Evolutionary conservation across 1,284 basidiomycete species (phyloP).

Genomic region (Fistulinella cinereoalba): DNA sequence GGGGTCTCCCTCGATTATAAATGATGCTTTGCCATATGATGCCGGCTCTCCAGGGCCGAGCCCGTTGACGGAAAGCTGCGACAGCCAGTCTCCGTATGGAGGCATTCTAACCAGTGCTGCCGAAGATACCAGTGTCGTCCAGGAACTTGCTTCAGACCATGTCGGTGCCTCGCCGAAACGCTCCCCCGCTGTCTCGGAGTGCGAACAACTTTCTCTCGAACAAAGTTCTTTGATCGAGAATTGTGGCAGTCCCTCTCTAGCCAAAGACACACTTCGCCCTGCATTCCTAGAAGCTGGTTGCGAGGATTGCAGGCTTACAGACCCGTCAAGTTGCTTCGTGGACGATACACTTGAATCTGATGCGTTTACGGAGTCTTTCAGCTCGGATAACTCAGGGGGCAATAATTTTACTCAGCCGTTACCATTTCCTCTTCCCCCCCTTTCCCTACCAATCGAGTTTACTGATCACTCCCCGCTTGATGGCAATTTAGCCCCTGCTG

Average conservation of each 20-base stretch:
- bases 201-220: neutral
- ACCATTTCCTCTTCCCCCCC: conserved; percentile 23
- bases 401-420: conserved; percentile 7
- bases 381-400: conserved; percentile 1
- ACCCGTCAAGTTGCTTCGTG: neutral
- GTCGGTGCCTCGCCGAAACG: neutral
- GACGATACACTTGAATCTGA: conserved; percentile 1
- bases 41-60: neutral
- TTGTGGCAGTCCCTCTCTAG: neutral
- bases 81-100: neutral
- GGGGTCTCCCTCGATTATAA: neutral
- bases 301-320: neutral
- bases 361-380: neutral
- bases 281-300: neutral
- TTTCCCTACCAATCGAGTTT: conserved; percentile 5
- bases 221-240: neutral
- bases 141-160: neutral
- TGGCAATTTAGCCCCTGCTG: neutral
- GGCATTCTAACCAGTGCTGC: neutral
- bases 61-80: neutral
- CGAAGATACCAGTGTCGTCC: neutral
- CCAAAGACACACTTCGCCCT: neutral
- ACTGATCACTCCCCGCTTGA: conserved; percentile 2
- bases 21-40: neutral
- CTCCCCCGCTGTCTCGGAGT: neutral